Base-by-base conservation (phyloP, 768 basidiomycete genomes). In the Rhizopogon vinicolor region DNA sequence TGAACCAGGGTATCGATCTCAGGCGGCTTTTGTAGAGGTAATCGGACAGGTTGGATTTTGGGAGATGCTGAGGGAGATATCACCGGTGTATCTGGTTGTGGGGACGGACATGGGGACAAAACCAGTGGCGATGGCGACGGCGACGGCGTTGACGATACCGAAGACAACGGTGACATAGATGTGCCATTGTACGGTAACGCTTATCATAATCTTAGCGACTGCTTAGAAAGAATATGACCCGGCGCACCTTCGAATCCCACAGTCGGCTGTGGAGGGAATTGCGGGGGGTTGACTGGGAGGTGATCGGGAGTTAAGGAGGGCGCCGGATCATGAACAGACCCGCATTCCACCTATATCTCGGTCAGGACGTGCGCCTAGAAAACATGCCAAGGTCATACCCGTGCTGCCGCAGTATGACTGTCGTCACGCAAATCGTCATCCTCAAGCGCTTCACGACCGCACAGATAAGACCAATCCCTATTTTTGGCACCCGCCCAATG, bases 1-100 rank as follows among this genome's bases (percentile, higher is more conserved):
- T 79, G 70, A n/a, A 75, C 52, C 3, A 83, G 59, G 0, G 70
- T 71, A 48, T 72, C 65, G 5, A 81, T 60, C 57, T 82, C 82
- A 5, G 66, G 62, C 1, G 81, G 80, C 50, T 76, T 37, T 18
- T 14, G 45, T 40, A 13, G 25, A 29, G 37, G 53, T 5, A 41
- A 7, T n/a, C 3, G 53, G 25, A 35, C 4, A 35, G 14, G 53
- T 40, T 28, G 45, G 10, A 41, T 18, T 33, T 49, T 10, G 5
- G 10, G 54, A 39, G 39, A 18, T 41, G 13, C 10, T 9, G 28
- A 37, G 5, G 25, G 33, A 9, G 35, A 18, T 22, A 29, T 12
- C 10, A 16, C 50, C 0, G 35, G 39, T 5, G 35, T 22, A 6
- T 49, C 19, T 9, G 9, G 35, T 10, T 25, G 19, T 22, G 14